These are phyloP conservation scores for Dictyophora rubrovolvata DNA, from an alignment of 768 basidiomycete genomes.

Conservation along the genomic window DNA sequence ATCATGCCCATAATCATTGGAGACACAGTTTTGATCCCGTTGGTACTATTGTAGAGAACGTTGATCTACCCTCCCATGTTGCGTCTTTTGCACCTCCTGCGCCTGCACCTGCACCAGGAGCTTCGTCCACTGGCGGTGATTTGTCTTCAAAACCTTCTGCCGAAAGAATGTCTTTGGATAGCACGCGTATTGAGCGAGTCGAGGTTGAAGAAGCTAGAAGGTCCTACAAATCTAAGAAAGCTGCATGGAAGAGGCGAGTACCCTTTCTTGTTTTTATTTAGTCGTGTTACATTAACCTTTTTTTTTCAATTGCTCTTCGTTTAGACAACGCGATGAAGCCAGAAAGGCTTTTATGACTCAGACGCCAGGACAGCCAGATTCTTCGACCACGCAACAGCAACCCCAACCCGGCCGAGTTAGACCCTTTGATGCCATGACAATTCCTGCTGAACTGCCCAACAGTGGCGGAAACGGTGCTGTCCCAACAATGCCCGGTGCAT, in stretches of 20 bases:
- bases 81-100: not conserved
- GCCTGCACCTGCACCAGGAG: not conserved
- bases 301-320: no score
- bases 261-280: not conserved
- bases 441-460: not conserved
- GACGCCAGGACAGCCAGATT: not conserved
- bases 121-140: not conserved
- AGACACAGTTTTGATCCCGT: not conserved
- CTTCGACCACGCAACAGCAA: no score
- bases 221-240: not conserved
- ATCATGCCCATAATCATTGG: not conserved
- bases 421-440: not conserved
- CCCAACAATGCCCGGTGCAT: not conserved
- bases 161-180: not conserved
- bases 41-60: not conserved
- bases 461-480: not conserved
- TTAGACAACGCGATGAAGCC: not conserved
- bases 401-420: not conserved
- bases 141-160: not conserved
- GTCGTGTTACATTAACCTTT: not conserved
- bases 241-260: not conserved
- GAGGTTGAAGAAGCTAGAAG: not conserved
- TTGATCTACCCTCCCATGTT: not conserved
- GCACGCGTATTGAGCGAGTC: not conserved
- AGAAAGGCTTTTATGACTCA: not conserved